These are phyloP conservation scores for Rasamsonia emersonii DNA, from an alignment of 2,329 filamentous ascomycete species.

Conservation along the genomic window DNA sequence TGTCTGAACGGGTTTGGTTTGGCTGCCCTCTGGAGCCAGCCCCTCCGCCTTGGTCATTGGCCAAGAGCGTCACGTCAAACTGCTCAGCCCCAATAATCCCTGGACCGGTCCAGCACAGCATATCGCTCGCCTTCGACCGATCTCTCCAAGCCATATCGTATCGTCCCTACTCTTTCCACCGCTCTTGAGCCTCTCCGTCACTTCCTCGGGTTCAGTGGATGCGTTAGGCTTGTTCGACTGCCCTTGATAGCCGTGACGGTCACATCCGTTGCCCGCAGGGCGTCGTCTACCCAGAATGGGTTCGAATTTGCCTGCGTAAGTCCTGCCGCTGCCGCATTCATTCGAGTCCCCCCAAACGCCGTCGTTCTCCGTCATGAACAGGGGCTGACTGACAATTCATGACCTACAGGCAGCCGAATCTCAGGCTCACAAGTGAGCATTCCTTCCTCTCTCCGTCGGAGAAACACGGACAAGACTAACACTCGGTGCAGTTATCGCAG, in stretches of 20 bases:
- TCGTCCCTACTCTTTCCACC: too few species aligned
- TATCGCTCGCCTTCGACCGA: too few species aligned
- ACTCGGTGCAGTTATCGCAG: slow-evolving; percentile 72
- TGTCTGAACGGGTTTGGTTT: too few species aligned
- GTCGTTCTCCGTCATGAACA: background rate
- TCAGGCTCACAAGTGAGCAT: slow-evolving; percentile 78
- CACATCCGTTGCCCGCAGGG: slow-evolving; percentile 15
- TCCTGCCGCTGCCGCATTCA: slow-evolving; percentile 15
- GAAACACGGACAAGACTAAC: slow-evolving; percentile 13
- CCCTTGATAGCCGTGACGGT: slow-evolving; percentile 21
- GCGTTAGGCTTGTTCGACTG: slow-evolving; percentile 29
- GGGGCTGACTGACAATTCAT: slow-evolving; percentile 13
- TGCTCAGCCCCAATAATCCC: slow-evolving; percentile 9
- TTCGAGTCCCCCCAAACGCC: too few species aligned
- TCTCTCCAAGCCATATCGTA: too few species aligned
- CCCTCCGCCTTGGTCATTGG: slow-evolving; percentile 9
- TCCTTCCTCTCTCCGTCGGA: background rate
- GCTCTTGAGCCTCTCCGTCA: background rate
- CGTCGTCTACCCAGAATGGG: slow-evolving; percentile 37
- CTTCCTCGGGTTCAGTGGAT: slow-evolving; percentile 21
- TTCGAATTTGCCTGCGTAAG: slow-evolving; percentile 56
- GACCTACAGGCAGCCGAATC: slow-evolving; percentile 62
- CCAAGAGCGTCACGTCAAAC: slow-evolving; percentile 7
- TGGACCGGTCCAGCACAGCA: background rate
- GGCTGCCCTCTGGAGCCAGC: slow-evolving; percentile 5